phyloP scores from a whole-genome alignment of 23 red algal genomes.

The Gracilaria domingensis region DNA sequence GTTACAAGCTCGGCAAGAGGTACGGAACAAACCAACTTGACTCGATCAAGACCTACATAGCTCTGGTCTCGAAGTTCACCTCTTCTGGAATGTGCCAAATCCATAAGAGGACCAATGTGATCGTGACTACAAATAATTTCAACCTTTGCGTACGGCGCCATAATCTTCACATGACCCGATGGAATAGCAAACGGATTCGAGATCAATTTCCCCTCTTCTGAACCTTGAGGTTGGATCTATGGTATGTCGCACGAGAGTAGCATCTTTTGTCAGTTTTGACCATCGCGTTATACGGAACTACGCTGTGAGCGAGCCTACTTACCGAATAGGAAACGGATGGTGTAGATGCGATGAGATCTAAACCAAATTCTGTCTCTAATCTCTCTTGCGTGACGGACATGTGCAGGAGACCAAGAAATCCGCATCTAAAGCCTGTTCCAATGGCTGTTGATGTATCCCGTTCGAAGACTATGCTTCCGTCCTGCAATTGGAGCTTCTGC shows the following conservation, averaged over 20 bases:
- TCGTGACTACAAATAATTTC: constrained; percentile 90
- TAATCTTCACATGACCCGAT: constrained; percentile 70
- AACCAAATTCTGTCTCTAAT: constrained; percentile 78
- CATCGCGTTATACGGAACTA: neutral
- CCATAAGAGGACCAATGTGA: constrained; percentile 92
- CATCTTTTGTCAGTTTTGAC: neutral
- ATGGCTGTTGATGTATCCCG: constrained; percentile 81
- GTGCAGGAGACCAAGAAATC: constrained; percentile 88
- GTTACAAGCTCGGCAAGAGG: constrained; percentile 83
- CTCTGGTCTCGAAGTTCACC: constrained; percentile 91
- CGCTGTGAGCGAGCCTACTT: neutral
- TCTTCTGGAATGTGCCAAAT: constrained; percentile 83
- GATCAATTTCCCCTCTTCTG: constrained; percentile 34
- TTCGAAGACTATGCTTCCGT: constrained; percentile 78
- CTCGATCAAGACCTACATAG: constrained; percentile 69
- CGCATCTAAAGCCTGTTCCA: constrained; percentile 87
- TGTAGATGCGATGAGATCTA: constrained; percentile 79
- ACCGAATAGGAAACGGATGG: constrained; percentile 90
- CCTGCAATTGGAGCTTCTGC: constrained; percentile 84
- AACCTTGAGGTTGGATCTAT: constrained; percentile 21
- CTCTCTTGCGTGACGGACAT: constrained; percentile 87
- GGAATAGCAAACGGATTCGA: constrained; percentile 63
- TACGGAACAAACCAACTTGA: constrained; percentile 71
- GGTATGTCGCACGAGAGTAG: neutral
- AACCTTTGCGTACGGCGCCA: constrained; percentile 87